A percentile compares a stretch with the other conserved stretches of the same genome.
These are phyloP conservation scores for Durotheca rogersii DNA, from an alignment of 495 filamentous ascomycete genomes.

Conservation along the genomic window DNA sequence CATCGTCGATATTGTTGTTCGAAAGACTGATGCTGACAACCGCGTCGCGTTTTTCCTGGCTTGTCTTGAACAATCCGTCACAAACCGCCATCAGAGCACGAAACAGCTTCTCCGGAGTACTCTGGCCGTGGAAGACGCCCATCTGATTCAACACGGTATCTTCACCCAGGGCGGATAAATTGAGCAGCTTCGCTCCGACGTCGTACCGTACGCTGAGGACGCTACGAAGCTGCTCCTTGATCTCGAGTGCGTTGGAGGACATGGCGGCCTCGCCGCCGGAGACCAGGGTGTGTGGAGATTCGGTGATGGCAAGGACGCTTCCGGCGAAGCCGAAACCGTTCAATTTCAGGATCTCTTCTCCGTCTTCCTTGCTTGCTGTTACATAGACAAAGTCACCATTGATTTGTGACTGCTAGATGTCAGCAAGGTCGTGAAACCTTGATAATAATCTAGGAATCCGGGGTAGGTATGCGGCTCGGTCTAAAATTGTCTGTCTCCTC, in stretches of 20 bases:
- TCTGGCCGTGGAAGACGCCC: constrained; percentile 70
- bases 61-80: constrained; percentile 65
- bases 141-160: constrained; percentile 67
- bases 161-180: constrained; percentile 70
- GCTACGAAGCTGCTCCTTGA: constrained; percentile 43
- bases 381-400: constrained; percentile 70
- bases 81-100: constrained; percentile 82
- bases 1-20: constrained; percentile 69
- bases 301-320: constrained; percentile 55
- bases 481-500: constrained; percentile 49
- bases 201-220: constrained; percentile 78
- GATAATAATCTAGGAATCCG: constrained; percentile 48
- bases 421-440: constrained; percentile 64
- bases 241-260: constrained; percentile 46
- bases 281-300: constrained; percentile 35
- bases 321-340: constrained; percentile 67
- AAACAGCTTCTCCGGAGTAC: constrained; percentile 83
- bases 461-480: constrained; percentile 37
- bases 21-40: constrained; percentile 76
- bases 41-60: constrained; percentile 65
- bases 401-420: constrained; percentile 68
- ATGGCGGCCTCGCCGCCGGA: constrained; percentile 23
- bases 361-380: constrained; percentile 62
- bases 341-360: constrained; percentile 59
- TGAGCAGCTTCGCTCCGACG: constrained; percentile 65